These are phyloP conservation scores for Pachysandra terminalis DNA, from an alignment of 164 flowering plant genomes.

Conservation along the genomic window DNA sequence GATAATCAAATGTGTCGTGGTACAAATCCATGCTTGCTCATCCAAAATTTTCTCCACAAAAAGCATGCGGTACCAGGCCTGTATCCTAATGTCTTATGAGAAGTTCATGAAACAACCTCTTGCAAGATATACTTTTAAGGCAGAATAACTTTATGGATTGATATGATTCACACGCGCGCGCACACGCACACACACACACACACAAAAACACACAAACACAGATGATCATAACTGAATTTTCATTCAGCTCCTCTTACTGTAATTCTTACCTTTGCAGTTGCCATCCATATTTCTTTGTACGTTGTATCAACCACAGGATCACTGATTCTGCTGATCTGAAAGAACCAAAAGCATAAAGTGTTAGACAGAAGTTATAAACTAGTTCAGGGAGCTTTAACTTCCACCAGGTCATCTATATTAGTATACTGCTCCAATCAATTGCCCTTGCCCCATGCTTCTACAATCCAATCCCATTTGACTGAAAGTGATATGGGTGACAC, in stretches of 20 bases:
- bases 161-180: too few relatives aligned
- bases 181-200: background rate
- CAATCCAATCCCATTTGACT: background rate
- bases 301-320: slow-evolving; percentile 85
- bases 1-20: background rate
- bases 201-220: background rate
- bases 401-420: background rate
- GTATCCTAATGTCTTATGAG: background rate
- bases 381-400: too few relatives aligned
- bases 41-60: background rate
- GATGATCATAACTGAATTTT: background rate
- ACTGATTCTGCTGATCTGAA: slow-evolving; percentile 51
- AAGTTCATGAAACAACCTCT: background rate
- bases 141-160: background rate
- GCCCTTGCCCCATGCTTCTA: background rate
- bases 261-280: slow-evolving; percentile 80
- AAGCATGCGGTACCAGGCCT: background rate
- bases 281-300: slow-evolving; percentile 88
- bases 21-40: background rate
- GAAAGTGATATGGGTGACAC: background rate
- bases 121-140: background rate
- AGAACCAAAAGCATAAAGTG: background rate
- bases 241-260: too few relatives aligned
- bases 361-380: background rate
- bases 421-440: background rate